Conservation (phyloP, 208 protist genomes). For the Angomonas deanei region DNA sequence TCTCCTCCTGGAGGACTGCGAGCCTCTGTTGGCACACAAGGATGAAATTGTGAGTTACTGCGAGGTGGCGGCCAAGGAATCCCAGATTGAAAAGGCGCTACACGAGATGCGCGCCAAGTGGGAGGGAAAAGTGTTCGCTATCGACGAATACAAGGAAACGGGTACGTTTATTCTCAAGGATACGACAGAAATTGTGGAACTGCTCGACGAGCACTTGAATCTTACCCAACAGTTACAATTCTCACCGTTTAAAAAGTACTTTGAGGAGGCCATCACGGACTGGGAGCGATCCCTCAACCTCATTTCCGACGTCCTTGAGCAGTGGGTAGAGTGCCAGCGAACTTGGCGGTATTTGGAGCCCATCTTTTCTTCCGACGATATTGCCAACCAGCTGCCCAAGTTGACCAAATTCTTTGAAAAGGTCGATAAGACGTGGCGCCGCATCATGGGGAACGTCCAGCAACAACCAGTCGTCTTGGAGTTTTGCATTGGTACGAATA, state of each 20-base stretch:
- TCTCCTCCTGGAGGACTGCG: conserved; percentile 82
- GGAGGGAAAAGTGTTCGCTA: conserved; percentile 86
- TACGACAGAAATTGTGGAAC: conserved; percentile 88
- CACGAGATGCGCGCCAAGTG: conserved; percentile 96
- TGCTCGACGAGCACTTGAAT: conserved; percentile 95
- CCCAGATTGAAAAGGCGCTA: conserved; percentile 93
- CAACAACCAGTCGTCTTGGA: conserved; percentile 89
- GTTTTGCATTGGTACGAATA: conserved; percentile 91
- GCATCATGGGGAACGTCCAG: conserved; percentile 83
- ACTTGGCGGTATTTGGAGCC: conserved; percentile 96
- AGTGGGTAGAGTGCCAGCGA: conserved; percentile 95
- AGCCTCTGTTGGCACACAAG: conserved; percentile 74
- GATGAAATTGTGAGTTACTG: conserved; percentile 90
- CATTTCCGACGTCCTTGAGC: conserved; percentile 94
- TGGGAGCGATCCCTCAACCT: conserved; percentile 94
- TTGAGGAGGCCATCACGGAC: conserved; percentile 91
- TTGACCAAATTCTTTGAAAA: conserved; percentile 93
- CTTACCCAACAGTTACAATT: conserved; percentile 95
- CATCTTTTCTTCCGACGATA: conserved; percentile 96
- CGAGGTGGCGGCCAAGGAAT: conserved; percentile 96
- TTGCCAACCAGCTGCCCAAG: conserved; percentile 92
- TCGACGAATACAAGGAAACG: conserved; percentile 91
- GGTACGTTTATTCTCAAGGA: conserved; percentile 94
- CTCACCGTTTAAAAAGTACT: conserved; percentile 95
- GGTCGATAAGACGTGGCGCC: conserved; percentile 95